Evolutionary conservation across 805 yeast genomes (phyloP).

Genomic region (Ogataea populi-albae): DNA sequence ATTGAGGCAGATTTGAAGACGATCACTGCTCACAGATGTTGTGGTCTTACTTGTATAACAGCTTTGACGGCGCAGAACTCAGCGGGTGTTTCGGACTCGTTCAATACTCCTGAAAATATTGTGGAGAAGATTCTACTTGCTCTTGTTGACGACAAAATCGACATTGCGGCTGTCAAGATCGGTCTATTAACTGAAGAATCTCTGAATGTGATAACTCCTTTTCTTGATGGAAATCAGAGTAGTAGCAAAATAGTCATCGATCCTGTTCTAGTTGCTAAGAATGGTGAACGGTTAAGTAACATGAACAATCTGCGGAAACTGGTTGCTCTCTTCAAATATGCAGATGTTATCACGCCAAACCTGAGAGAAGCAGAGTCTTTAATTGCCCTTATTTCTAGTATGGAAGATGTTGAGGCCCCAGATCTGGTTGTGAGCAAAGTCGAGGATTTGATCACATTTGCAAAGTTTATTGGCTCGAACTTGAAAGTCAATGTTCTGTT

Average conservation of each 20-base stretch:
- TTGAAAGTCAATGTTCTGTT: slow-evolving; percentile 55
- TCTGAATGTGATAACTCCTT: slow-evolving; percentile 30
- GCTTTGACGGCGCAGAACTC: slow-evolving; percentile 85
- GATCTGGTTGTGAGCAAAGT: slow-evolving; percentile 5
- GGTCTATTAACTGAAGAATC: slow-evolving; percentile 68
- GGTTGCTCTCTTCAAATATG: slow-evolving; percentile 17
- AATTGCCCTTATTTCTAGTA: slow-evolving; percentile 22
- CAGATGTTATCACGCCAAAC: slow-evolving; percentile 67
- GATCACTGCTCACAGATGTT: slow-evolving; percentile 73
- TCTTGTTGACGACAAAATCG: slow-evolving; percentile 55
- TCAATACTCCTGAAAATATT: slow-evolving; percentile 43
- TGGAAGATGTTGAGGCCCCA: slow-evolving; percentile 14
- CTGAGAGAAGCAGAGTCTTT: slow-evolving; percentile 46
- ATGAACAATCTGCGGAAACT: slow-evolving; percentile 25
- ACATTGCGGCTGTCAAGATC: slow-evolving; percentile 68
- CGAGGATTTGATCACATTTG: slow-evolving; percentile 36
- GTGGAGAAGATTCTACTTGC: slow-evolving; percentile 51
- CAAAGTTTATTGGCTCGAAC: slow-evolving; percentile 36
- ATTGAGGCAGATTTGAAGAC: slow-evolving; percentile 89
- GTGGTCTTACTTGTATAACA: slow-evolving; percentile 73
- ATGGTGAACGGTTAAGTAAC: slow-evolving; percentile 60
- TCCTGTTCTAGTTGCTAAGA: slow-evolving; percentile 81
- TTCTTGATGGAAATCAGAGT: slow-evolving; percentile 8
- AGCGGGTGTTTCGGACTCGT: slow-evolving; percentile 39
- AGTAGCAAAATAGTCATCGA: slow-evolving; percentile 53